Evolutionary conservation across 1,139 yeast species (phyloP).

Genomic region (Arxiozyma heterogenica): DNA sequence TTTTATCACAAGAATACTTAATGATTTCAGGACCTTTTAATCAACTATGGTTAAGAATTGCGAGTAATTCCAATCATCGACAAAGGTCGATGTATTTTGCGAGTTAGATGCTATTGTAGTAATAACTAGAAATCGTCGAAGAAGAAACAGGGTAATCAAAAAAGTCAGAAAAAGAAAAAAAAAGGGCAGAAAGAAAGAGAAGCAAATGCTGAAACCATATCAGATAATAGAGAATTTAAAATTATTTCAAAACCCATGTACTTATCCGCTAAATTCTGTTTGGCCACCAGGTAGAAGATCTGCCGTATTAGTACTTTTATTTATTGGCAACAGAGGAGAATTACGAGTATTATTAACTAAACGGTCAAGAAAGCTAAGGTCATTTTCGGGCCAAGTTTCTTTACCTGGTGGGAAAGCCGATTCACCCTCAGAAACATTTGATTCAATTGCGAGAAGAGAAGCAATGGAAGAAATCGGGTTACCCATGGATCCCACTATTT

Average conservation of each 20-base stretch:
- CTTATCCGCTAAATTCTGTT: constrained; percentile 22
- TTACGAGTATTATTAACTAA: constrained; percentile 68
- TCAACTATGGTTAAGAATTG: too few species aligned
- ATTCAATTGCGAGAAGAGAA: constrained; percentile 71
- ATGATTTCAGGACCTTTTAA: too few species aligned
- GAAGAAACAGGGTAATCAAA: not conserved
- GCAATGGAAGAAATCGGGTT: constrained; percentile 82
- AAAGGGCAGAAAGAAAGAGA: too few species aligned
- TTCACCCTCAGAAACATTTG: constrained; percentile 51
- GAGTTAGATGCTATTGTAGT: not conserved
- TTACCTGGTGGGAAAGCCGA: constrained; percentile 89
- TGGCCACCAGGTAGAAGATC: constrained; percentile 50
- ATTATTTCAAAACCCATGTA: constrained; percentile 13
- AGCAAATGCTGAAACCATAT: constrained; percentile 14
- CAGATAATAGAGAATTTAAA: constrained; percentile 16
- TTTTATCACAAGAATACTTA: too few species aligned
- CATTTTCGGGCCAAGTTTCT: constrained; percentile 81
- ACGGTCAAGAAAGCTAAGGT: constrained; percentile 56
- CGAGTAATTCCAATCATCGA: too few species aligned
- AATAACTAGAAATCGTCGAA: not conserved
- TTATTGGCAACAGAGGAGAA: constrained; percentile 64
- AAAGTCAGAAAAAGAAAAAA: not conserved
- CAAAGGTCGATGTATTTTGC: too few species aligned
- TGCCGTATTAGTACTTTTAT: constrained; percentile 63
- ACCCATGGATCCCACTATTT: constrained; percentile 39